phyloP scores from a whole-genome alignment of 192 early-diverging fungal species.

The Mortierella antarctica region DNA sequence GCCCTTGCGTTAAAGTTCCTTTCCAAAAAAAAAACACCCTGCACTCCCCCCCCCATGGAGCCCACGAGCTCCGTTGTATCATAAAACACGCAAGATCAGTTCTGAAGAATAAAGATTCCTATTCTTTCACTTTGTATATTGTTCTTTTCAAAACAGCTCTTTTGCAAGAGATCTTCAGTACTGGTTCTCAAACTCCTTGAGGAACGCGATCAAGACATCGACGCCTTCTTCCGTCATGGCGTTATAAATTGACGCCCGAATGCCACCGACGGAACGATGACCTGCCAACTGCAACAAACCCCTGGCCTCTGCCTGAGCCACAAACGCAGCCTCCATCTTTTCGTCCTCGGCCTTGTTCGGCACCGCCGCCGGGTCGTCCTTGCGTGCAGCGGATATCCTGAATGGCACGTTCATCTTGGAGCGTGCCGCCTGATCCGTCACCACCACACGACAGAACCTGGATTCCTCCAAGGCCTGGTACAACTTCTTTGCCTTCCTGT shows the following conservation, averaged over 20 bases:
- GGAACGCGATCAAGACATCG: slow-evolving; percentile 78
- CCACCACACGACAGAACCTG: slow-evolving; percentile 76
- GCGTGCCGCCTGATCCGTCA: slow-evolving; percentile 65
- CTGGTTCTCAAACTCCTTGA: slow-evolving; percentile 83
- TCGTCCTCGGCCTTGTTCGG: slow-evolving; percentile 44
- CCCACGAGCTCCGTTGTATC: no score
- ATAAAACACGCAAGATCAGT: no score
- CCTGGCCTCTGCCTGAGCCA: slow-evolving; percentile 79
- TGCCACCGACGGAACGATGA: slow-evolving; percentile 94
- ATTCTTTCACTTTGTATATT: neutral
- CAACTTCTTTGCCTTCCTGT: slow-evolving; percentile 73
- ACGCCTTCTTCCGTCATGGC: slow-evolving; percentile 90
- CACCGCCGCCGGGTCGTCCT: slow-evolving; percentile 12
- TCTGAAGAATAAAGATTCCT: neutral
- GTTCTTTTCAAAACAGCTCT: neutral
- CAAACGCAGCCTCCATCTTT: slow-evolving; percentile 84
- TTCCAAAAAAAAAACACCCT: neutral
- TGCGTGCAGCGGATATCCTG: slow-evolving; percentile 62
- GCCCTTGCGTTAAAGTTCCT: no score
- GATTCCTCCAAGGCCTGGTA: slow-evolving; percentile 77
- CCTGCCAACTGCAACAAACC: slow-evolving; percentile 93
- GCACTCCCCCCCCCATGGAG: neutral
- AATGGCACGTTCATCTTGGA: slow-evolving; percentile 96
- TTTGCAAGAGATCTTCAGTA: slow-evolving; percentile 25
- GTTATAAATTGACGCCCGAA: slow-evolving; percentile 95